phyloP scores from a whole-genome alignment of 1,139 yeast species.

The Kodamaea fungicola region DNA sequence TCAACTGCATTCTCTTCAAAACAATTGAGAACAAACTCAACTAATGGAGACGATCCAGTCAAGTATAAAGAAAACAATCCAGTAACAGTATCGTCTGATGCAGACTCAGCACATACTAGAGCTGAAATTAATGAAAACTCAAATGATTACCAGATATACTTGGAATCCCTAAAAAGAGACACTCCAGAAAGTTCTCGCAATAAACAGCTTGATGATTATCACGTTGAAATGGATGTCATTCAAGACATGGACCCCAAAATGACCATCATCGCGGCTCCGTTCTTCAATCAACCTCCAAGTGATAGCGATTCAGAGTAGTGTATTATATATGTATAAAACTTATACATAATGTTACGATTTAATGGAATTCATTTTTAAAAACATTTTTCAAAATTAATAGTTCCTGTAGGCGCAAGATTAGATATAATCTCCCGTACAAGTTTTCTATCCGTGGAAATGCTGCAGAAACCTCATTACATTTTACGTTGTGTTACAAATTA shows the following conservation, averaged over 20 bases:
- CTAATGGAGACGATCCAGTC: not conserved
- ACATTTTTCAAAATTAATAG: no score
- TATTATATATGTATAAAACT: constrained; percentile 1
- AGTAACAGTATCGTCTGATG: constrained; percentile 2
- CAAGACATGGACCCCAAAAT: constrained; percentile 8
- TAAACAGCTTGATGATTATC: not conserved
- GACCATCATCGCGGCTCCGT: constrained; percentile 40
- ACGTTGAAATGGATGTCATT: not conserved
- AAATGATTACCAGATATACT: constrained; percentile 17
- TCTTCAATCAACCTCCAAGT: constrained; percentile 38
- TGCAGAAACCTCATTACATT: no score
- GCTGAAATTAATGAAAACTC: constrained; percentile 4
- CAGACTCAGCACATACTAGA: constrained; percentile 2
- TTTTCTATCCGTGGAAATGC: no score
- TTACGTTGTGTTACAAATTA: no score
- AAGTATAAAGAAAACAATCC: not conserved
- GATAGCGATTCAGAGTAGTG: constrained; percentile 29
- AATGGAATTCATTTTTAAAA: no score
- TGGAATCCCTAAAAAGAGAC: constrained; percentile 12
- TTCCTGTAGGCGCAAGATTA: no score
- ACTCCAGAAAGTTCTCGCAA: constrained; percentile 1
- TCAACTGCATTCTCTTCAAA: not conserved
- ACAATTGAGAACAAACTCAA: not conserved
- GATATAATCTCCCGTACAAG: no score
- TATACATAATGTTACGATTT: no score